These are phyloP conservation scores for Sporothrix protearum DNA, from an alignment of 2,329 filamentous ascomycete species.

Conservation along the genomic window DNA sequence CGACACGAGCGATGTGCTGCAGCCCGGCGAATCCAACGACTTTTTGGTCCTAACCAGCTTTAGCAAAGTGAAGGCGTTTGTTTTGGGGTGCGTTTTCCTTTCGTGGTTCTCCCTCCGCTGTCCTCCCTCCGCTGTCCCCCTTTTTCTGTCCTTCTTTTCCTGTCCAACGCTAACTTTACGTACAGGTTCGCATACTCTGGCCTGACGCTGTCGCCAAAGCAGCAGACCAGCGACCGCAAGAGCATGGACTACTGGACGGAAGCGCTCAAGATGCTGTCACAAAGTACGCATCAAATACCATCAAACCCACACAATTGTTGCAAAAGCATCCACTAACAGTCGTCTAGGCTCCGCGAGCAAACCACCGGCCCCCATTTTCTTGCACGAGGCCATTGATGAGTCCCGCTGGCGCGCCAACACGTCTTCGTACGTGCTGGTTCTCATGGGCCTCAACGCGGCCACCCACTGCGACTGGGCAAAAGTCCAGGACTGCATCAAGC, in stretches of 20 bases:
- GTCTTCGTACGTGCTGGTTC: constrained; percentile 66
- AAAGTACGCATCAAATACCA: constrained; percentile 37
- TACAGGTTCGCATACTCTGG: constrained; percentile 54
- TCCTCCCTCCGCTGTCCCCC: background rate
- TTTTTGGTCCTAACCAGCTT: constrained; percentile 59
- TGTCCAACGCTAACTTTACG: background rate
- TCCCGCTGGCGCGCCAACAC: constrained; percentile 63
- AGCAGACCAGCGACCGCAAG: constrained; percentile 37
- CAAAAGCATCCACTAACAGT: background rate
- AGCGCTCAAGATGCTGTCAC: constrained; percentile 36
- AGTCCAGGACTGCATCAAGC: constrained; percentile 56
- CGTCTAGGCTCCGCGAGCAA: constrained; percentile 29
- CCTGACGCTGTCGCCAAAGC: constrained; percentile 42
- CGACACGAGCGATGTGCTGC: constrained; percentile 55
- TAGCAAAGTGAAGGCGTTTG: constrained; percentile 56
- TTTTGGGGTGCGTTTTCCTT: constrained; percentile 47
- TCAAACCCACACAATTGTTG: background rate
- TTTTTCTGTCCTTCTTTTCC: background rate
- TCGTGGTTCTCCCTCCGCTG: too few species aligned
- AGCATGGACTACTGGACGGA: constrained; percentile 43
- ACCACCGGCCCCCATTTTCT: constrained; percentile 42
- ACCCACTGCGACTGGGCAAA: constrained; percentile 67
- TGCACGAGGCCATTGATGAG: constrained; percentile 56
- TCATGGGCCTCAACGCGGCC: constrained; percentile 66
- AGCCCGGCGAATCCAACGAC: constrained; percentile 49